A percentile compares a stretch with the other conserved stretches of the same genome.
These are phyloP conservation scores for Pholiota conissans DNA, from an alignment of 768 basidiomycete species.

Conservation along the genomic window DNA sequence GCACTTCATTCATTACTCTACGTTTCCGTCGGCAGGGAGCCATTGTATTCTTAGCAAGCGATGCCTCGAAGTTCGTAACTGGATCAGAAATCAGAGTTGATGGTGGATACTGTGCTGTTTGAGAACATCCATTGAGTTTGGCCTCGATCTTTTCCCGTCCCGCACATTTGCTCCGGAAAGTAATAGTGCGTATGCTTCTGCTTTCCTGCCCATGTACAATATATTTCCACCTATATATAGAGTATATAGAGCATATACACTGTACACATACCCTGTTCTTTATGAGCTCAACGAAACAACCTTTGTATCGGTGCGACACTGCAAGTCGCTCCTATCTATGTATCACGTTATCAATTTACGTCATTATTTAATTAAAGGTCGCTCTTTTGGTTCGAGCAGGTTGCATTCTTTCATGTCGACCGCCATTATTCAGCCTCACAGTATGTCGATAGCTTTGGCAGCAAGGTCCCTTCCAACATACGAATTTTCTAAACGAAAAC, in stretches of 20 bases:
- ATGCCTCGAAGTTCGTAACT: conserved; percentile 89
- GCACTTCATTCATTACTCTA: conserved; percentile 1
- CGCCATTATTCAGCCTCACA: conserved; percentile 10
- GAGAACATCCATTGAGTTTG: conserved; percentile 8
- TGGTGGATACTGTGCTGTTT: conserved; percentile 83
- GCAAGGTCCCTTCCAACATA: conserved; percentile 40
- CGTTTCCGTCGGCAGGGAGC: conserved; percentile 56
- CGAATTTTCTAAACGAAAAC: conserved; percentile 86
- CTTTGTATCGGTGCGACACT: no score
- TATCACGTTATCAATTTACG: conserved; percentile 5
- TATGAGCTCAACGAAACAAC: no score
- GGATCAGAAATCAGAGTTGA: conserved; percentile 85
- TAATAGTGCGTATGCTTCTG: neutral
- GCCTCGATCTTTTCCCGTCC: neutral
- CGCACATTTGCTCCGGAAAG: neutral
- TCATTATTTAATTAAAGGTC: conserved; percentile 2
- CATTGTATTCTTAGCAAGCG: conserved; percentile 86
- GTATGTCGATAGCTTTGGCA: conserved; percentile 5
- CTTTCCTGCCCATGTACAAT: neutral
- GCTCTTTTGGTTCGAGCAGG: neutral
- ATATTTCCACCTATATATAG: neutral
- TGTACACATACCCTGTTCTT: neutral
- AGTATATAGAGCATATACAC: neutral
- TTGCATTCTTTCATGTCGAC: conserved; percentile 14
- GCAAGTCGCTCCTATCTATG: neutral